Evolutionary conservation across 2,329 filamentous ascomycete species (phyloP).

Genomic region (Hypoxylon sp.): DNA sequence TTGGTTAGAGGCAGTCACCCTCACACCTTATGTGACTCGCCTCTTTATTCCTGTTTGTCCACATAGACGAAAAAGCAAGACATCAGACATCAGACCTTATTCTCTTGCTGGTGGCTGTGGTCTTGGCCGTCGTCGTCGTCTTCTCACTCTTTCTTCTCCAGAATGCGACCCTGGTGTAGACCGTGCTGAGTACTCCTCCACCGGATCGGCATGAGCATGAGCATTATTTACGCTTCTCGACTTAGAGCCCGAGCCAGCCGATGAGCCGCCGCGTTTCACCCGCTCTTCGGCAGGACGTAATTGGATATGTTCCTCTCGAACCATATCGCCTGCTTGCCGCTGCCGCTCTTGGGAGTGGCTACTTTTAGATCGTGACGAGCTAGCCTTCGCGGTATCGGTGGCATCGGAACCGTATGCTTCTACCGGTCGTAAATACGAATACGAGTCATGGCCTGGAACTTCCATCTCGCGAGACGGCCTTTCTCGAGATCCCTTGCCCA

Average conservation of each 20-base stretch:
- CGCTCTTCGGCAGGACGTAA: conserved; percentile 1
- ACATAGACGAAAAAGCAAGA: not conserved
- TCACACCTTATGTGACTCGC: not conserved
- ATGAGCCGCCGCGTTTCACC: conserved; percentile 1
- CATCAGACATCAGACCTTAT: not conserved
- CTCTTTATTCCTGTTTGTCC: not conserved
- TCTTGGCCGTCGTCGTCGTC: conserved; percentile 22
- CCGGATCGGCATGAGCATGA: not conserved
- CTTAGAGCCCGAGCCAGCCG: conserved; percentile 1
- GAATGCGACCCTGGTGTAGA: conserved; percentile 21
- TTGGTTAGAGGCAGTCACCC: too few relatives aligned
- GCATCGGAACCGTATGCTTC: not conserved
- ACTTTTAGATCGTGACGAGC: not conserved
- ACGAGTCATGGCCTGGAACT: conserved; percentile 2
- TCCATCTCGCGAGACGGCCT: not conserved
- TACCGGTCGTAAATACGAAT: conserved; percentile 10
- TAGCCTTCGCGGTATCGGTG: not conserved
- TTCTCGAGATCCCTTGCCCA: not conserved
- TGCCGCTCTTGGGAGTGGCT: not conserved
- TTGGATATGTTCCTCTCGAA: not conserved
- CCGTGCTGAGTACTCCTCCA: conserved; percentile 4
- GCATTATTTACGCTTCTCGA: not conserved
- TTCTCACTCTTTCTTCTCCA: conserved; percentile 18
- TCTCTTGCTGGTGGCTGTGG: conserved; percentile 8
- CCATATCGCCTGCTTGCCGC: not conserved